Conservation (phyloP, 148 eudicot genomes). For the Heliamphora exappendiculata region DNA sequence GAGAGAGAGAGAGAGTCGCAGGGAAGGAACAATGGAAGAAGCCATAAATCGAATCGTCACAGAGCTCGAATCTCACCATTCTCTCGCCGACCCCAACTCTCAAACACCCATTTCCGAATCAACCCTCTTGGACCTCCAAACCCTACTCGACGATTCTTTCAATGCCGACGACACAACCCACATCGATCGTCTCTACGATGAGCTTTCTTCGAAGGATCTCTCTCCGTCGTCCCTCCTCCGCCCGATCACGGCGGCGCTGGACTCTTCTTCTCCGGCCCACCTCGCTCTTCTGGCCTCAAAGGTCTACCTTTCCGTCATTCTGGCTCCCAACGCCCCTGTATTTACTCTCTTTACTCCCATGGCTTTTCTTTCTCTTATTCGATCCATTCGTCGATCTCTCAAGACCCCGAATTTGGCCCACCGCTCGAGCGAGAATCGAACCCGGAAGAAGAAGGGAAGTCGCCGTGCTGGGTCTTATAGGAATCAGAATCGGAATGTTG, state of each 20-base stretch:
- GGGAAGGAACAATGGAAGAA: slow-evolving; percentile 38
- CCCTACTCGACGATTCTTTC: slow-evolving; percentile 37
- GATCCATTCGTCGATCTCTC: slow-evolving; percentile 47
- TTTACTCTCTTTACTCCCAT: slow-evolving; percentile 74
- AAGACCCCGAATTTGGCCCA: slow-evolving; percentile 27
- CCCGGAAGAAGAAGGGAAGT: slow-evolving; percentile 31
- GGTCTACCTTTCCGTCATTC: slow-evolving; percentile 56
- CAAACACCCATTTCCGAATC: slow-evolving; percentile 38
- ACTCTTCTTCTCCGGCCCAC: slow-evolving; percentile 37
- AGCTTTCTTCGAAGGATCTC: slow-evolving; percentile 38
- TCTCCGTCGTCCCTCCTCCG: slow-evolving; percentile 37
- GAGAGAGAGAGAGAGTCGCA: neutral
- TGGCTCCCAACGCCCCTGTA: slow-evolving; percentile 64
- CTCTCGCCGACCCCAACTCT: slow-evolving; percentile 11
- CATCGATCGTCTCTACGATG: slow-evolving; percentile 35
- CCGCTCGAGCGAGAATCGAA: slow-evolving; percentile 15
- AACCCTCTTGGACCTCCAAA: slow-evolving; percentile 47
- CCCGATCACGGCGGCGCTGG: slow-evolving; percentile 59
- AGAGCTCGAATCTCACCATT: slow-evolving; percentile 27
- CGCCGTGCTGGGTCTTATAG: slow-evolving; percentile 11
- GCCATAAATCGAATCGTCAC: slow-evolving; percentile 28
- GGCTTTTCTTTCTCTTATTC: slow-evolving; percentile 66
- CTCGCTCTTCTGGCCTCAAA: slow-evolving; percentile 49
- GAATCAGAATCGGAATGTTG: slow-evolving; percentile 18
- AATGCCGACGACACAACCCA: slow-evolving; percentile 20